Evolutionary conservation across 2,329 filamentous ascomycete species (phyloP).

Genomic region (Nannizziopsis barbatae): DNA sequence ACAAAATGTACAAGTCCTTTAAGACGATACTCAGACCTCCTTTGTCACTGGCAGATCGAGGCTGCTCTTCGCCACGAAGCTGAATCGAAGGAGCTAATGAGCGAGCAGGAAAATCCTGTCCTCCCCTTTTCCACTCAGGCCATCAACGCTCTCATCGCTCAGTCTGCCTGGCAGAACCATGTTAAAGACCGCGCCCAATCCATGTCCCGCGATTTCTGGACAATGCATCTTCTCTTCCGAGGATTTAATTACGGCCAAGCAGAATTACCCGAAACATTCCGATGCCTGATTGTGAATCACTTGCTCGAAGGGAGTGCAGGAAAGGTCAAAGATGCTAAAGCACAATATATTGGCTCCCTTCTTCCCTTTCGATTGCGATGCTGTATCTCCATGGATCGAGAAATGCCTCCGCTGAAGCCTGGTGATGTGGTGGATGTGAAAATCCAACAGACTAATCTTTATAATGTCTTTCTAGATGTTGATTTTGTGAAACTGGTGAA

Average conservation of each 20-base stretch:
- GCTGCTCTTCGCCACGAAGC: slow-evolving; percentile 49
- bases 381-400: slow-evolving; percentile 12
- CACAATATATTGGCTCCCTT: slow-evolving; percentile 15
- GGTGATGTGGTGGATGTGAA: slow-evolving; percentile 18
- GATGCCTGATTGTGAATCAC: slow-evolving; percentile 26
- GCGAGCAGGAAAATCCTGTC: slow-evolving; percentile 23
- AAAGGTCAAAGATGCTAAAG: not conserved
- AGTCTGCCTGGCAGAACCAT: slow-evolving; percentile 33
- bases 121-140: slow-evolving; percentile 42
- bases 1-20: slow-evolving; percentile 51
- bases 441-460: slow-evolving; percentile 15
- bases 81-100: slow-evolving; percentile 33
- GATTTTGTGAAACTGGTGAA: slow-evolving; percentile 14
- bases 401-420: slow-evolving; percentile 7
- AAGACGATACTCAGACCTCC: slow-evolving; percentile 49
- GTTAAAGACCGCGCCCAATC: slow-evolving; percentile 31
- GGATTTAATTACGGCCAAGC: slow-evolving; percentile 47
- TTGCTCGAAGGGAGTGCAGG: slow-evolving; percentile 23
- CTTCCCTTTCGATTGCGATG: slow-evolving; percentile 17
- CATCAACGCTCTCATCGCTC: slow-evolving; percentile 41
- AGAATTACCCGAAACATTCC: slow-evolving; percentile 39
- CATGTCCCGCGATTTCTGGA: slow-evolving; percentile 39
- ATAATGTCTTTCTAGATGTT: slow-evolving; percentile 13
- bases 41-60: slow-evolving; percentile 55
- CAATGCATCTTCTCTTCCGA: slow-evolving; percentile 44